These are phyloP conservation scores for Xylaria scruposa DNA, from an alignment of 495 filamentous ascomycete genomes.

Conservation along the genomic window DNA sequence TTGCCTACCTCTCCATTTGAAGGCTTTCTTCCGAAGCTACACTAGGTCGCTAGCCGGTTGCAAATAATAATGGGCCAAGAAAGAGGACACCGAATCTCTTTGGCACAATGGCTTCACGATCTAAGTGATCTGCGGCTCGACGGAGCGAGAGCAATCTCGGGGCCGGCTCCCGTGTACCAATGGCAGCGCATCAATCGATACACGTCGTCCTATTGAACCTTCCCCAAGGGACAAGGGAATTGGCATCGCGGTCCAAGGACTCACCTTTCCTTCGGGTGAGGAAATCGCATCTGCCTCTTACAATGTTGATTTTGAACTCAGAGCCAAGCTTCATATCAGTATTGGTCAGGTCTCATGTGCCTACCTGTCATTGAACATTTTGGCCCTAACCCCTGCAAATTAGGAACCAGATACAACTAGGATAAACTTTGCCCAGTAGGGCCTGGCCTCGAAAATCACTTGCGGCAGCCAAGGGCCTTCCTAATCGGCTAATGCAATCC, in stretches of 20 bases:
- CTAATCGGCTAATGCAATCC: constrained; percentile 27
- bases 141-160: neutral
- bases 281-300: neutral
- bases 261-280: neutral
- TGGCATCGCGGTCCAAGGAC: neutral
- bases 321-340: neutral
- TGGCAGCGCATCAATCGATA: constrained; percentile 12
- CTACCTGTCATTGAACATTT: constrained; percentile 19
- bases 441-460: constrained; percentile 21
- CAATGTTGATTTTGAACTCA: constrained; percentile 10
- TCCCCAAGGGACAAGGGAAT: neutral
- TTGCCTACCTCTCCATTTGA: constrained; percentile 13
- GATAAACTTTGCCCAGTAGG: constrained; percentile 20
- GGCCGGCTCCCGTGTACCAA: neutral
- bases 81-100: neutral
- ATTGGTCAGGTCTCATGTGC: constrained; percentile 20
- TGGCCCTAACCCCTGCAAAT: constrained; percentile 20
- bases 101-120: neutral
- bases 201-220: constrained; percentile 9
- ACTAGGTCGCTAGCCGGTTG: constrained; percentile 24
- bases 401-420: constrained; percentile 2
- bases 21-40: constrained; percentile 21
- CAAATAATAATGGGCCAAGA: neutral
- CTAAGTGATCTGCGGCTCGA: neutral
- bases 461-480: constrained; percentile 20